Conservation (phyloP, 805 yeast species). For the Brettanomyces sp. region DNA sequence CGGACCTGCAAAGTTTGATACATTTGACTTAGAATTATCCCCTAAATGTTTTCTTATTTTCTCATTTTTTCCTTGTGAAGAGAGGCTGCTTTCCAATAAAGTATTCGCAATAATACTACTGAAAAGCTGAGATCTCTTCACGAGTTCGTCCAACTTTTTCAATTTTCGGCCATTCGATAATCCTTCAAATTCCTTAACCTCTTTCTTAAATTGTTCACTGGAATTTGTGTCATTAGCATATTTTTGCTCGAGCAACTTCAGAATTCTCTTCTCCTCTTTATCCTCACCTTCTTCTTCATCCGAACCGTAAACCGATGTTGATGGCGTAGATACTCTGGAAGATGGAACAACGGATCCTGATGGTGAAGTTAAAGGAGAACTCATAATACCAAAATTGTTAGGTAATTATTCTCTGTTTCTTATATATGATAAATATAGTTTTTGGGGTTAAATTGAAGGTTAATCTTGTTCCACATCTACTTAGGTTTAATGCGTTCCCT, state of each 20-base stretch:
- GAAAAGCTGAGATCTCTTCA: slow-evolving; percentile 82
- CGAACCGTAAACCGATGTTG: not conserved
- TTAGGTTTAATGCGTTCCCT: too few species aligned
- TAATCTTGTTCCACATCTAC: too few species aligned
- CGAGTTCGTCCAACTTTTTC: slow-evolving; percentile 58
- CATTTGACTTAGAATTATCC: slow-evolving; percentile 6
- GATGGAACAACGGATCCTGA: not conserved
- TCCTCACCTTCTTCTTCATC: slow-evolving; percentile 5
- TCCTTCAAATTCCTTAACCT: slow-evolving; percentile 32
- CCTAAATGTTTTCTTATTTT: not conserved
- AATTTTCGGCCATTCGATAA: slow-evolving; percentile 50
- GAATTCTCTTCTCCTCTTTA: slow-evolving; percentile 17
- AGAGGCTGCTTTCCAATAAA: slow-evolving; percentile 41
- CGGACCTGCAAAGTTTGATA: slow-evolving; percentile 9
- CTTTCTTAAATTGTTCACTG: slow-evolving; percentile 13
- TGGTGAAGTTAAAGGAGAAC: not conserved
- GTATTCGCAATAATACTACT: slow-evolving; percentile 81
- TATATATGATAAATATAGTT: too few species aligned
- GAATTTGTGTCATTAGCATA: slow-evolving; percentile 5
- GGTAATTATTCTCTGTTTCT: too few species aligned
- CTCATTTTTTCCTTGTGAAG: slow-evolving; percentile 5
- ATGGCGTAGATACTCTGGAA: not conserved
- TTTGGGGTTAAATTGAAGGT: too few species aligned
- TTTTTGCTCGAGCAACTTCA: slow-evolving; percentile 14
- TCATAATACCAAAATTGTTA: too few species aligned